These are phyloP conservation scores for Nakataea oryzae DNA, from an alignment of 2,329 filamentous ascomycete species.

Conservation along the genomic window DNA sequence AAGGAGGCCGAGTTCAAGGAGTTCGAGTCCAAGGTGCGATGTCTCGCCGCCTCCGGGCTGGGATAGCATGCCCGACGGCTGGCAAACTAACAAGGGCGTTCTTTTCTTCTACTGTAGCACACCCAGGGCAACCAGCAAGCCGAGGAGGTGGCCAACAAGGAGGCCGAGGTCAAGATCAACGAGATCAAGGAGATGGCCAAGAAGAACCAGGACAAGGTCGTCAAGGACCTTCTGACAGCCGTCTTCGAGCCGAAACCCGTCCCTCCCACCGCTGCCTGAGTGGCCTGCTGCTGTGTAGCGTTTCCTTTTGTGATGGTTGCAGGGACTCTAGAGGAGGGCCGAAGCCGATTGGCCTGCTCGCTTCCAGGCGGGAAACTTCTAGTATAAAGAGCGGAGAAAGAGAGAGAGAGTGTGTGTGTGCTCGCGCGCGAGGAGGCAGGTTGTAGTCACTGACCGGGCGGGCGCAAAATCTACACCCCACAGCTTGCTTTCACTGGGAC, in stretches of 20 bases:
- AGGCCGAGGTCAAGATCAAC: constrained; percentile 70
- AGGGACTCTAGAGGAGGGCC: neutral
- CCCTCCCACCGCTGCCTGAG: constrained; percentile 20
- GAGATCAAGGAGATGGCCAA: constrained; percentile 73
- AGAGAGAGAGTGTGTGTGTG: no score
- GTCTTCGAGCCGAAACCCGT: constrained; percentile 76
- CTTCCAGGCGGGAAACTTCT: neutral
- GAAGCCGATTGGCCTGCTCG: neutral
- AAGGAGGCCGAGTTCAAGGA: constrained; percentile 95
- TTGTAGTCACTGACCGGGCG: neutral
- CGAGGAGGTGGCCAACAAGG: constrained; percentile 68
- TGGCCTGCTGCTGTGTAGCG: no score
- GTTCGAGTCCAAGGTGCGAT: constrained; percentile 63
- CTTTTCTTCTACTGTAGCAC: constrained; percentile 49
- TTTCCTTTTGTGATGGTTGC: neutral
- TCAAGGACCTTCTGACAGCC: constrained; percentile 74
- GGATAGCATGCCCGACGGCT: neutral
- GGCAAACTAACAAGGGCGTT: constrained; percentile 6
- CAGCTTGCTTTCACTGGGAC: no score
- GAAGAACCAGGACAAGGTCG: constrained; percentile 68
- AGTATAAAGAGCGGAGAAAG: neutral
- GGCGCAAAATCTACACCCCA: no score
- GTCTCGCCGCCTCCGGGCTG: neutral
- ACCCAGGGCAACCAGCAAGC: constrained; percentile 77
- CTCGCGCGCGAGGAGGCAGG: neutral